These are phyloP conservation scores for Pseudocercospora fijiensis DNA, from an alignment of 2,329 filamentous ascomycete genomes.

Conservation along the genomic window DNA sequence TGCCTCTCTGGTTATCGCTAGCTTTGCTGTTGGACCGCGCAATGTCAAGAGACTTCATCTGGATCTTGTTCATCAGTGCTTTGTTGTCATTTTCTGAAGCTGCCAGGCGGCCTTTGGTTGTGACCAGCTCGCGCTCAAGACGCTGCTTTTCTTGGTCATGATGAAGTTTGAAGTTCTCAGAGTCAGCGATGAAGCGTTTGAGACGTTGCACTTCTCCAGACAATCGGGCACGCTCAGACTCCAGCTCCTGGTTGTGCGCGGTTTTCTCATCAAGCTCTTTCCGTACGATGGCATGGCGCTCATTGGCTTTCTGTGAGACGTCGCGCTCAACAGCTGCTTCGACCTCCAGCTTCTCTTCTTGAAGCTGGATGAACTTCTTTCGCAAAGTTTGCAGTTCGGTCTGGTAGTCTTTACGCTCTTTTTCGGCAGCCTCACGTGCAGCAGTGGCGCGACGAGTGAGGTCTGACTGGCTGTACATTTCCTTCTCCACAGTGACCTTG, in stretches of 20 bases:
- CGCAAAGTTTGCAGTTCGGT: slow-evolving; percentile 79
- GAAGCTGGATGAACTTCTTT: slow-evolving; percentile 77
- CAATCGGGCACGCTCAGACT: slow-evolving; percentile 73
- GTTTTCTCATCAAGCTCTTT: slow-evolving; percentile 79
- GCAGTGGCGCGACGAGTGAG: slow-evolving; percentile 82
- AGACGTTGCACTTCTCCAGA: slow-evolving; percentile 79
- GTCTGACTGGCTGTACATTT: slow-evolving; percentile 94
- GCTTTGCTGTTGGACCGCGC: slow-evolving; percentile 84
- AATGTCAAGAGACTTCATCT: slow-evolving; percentile 96
- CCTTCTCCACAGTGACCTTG: slow-evolving; percentile 97
- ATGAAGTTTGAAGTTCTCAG: slow-evolving; percentile 82
- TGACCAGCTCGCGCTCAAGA: slow-evolving; percentile 84
- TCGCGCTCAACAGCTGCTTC: slow-evolving; percentile 78
- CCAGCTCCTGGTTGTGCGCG: slow-evolving; percentile 72
- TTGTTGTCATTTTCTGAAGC: slow-evolving; percentile 97
- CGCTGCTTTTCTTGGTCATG: slow-evolving; percentile 94
- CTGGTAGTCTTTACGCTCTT: slow-evolving; percentile 85
- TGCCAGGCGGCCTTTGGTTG: slow-evolving; percentile 81
- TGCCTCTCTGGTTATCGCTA: slow-evolving; percentile 76
- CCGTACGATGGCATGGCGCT: slow-evolving; percentile 73
- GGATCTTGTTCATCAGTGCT: slow-evolving; percentile 90
- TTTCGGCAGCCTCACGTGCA: slow-evolving; percentile 74
- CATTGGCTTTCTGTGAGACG: slow-evolving; percentile 73
- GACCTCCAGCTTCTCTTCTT: slow-evolving; percentile 80
- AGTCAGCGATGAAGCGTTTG: slow-evolving; percentile 82